Evolutionary conservation across 768 basidiomycete genomes (phyloP).

Genomic region (Pilatotrama ljubarskyi): DNA sequence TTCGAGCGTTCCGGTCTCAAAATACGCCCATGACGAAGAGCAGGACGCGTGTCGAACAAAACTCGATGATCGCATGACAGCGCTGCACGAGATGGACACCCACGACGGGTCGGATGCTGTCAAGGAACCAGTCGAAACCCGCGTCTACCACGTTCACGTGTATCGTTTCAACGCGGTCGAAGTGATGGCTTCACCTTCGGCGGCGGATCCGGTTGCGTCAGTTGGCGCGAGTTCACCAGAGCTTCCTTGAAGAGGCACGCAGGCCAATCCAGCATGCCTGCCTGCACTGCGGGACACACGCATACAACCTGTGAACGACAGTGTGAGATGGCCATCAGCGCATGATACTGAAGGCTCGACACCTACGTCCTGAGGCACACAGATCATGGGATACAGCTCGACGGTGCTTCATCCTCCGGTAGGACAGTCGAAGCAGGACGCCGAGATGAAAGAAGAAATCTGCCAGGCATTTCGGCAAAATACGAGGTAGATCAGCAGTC

Average conservation of each 20-base stretch:
- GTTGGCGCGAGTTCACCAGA: neutral
- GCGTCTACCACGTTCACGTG: conserved; percentile 8
- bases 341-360: neutral
- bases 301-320: neutral
- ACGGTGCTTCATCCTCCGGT: neutral
- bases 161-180: neutral
- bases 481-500: neutral
- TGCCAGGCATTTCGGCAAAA: neutral
- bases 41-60: neutral
- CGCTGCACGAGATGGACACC: neutral
- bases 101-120: conserved; percentile 7
- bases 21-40: neutral
- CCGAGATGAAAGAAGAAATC: conserved; percentile 1
- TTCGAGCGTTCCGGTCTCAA: neutral
- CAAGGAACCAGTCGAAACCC: neutral
- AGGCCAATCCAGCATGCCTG: neutral
- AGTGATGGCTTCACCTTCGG: conserved; percentile 11
- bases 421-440: neutral
- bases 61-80: neutral
- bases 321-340: neutral
- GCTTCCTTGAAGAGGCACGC: neutral
- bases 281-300: neutral
- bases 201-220: neutral
- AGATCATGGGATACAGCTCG: neutral
- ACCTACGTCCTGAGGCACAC: neutral